Conservation (phyloP, 176 grass and related monocot genomes). For the Thalia dealbata region DNA sequence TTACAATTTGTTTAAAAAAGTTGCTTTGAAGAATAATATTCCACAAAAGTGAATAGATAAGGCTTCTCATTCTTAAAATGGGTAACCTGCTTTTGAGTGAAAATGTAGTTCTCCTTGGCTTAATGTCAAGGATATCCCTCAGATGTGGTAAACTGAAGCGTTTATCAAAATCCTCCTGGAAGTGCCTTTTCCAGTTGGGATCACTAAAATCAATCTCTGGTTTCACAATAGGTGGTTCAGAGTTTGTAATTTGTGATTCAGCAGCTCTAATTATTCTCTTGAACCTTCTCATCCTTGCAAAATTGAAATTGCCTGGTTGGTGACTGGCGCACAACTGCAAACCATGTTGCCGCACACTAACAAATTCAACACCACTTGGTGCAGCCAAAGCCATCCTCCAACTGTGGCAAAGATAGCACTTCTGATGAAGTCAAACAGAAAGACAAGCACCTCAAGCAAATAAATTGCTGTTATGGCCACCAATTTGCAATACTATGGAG, state of each 20-base stretch:
- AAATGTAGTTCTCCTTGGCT: slow-evolving; percentile 72
- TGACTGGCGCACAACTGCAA: neutral
- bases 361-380: slow-evolving; percentile 20
- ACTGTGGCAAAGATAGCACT: neutral
- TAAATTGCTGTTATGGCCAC: neutral
- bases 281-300: slow-evolving; percentile 14
- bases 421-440: neutral
- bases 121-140: slow-evolving; percentile 62
- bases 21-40: neutral
- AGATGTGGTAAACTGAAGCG: slow-evolving; percentile 82
- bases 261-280: slow-evolving; percentile 30
- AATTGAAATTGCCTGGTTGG: neutral
- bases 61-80: neutral
- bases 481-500: neutral
- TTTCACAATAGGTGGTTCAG: slow-evolving; percentile 14
- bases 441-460: neutral
- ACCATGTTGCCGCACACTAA: slow-evolving; percentile 19
- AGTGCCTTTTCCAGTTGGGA: slow-evolving; percentile 66
- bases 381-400: slow-evolving; percentile 40
- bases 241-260: slow-evolving; percentile 3
- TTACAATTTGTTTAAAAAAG: neutral
- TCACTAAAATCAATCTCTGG: slow-evolving; percentile 47
- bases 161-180: slow-evolving; percentile 70
- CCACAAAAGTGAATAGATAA: neutral
- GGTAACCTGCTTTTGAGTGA: slow-evolving; percentile 70